A percentile compares a stretch with the other conserved stretches of the same genome.
Conservation (phyloP, 164 flowering plant genomes). For the Platanus orientalis region DNA sequence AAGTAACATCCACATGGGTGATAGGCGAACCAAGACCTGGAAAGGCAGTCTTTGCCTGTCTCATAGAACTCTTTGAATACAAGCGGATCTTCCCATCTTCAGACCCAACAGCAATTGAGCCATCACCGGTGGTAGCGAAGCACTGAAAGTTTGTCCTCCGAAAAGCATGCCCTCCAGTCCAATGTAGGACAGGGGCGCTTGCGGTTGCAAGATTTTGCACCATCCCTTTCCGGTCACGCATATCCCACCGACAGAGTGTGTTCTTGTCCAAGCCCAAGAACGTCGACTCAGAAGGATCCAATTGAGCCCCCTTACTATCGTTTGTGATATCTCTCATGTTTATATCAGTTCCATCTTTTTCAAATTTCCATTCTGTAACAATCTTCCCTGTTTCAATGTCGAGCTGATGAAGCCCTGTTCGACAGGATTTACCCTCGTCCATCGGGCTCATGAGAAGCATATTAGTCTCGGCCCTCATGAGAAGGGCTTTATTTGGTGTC, state of each 20-base stretch:
- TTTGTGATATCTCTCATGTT: conserved; percentile 82
- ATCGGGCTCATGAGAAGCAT: conserved; percentile 87
- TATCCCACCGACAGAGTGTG: conserved; percentile 92
- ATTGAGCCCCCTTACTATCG: conserved; percentile 76
- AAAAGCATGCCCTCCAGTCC: conserved; percentile 96
- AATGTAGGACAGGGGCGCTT: conserved; percentile 67
- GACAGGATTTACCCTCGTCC: conserved; percentile 53
- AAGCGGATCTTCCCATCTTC: conserved; percentile 94
- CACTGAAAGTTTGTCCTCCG: conserved; percentile 86
- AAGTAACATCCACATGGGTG: conserved; percentile 95
- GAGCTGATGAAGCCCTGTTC: conserved; percentile 70
- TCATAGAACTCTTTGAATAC: conserved; percentile 84
- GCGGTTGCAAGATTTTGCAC: conserved; percentile 65
- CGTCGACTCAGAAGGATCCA: conserved; percentile 94
- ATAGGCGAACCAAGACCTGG: conserved; percentile 97
- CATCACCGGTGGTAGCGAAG: conserved; percentile 96
- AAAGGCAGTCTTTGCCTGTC: conserved; percentile 95
- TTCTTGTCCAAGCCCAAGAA: conserved; percentile 93
- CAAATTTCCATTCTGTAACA: conserved; percentile 83
- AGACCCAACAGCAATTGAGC: conserved; percentile 95
- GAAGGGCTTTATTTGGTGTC: conserved; percentile 71
- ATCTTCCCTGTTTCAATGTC: conserved; percentile 92
- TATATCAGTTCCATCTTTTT: conserved; percentile 78
- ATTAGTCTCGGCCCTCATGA: conserved; percentile 89
- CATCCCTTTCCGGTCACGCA: conserved; percentile 85